Evolutionary conservation across 768 basidiomycete species (phyloP).

Genomic region (Lactarius tabidus): DNA sequence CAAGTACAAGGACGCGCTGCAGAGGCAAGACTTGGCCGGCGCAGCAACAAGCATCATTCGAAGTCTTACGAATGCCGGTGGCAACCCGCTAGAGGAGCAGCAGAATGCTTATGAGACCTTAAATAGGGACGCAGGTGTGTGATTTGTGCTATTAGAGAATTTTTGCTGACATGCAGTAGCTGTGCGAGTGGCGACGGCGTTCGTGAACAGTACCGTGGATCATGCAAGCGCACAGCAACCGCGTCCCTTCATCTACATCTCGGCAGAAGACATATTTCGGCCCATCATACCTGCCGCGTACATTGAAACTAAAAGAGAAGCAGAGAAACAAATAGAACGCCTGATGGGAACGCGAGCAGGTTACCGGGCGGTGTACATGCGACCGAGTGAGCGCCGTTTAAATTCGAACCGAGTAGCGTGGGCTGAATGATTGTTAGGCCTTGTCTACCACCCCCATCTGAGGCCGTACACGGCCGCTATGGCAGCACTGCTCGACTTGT

Average conservation of each 20-base stretch:
- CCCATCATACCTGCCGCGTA: conserved; percentile 84
- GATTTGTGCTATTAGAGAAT: conserved; percentile 12
- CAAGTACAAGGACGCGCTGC: conserved; percentile 73
- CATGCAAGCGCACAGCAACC: conserved; percentile 27
- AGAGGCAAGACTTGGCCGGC: conserved; percentile 51
- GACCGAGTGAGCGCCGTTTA: conserved; percentile 67
- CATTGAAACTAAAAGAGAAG: conserved; percentile 91
- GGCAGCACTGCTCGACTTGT: conserved; percentile 79
- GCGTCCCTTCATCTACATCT: conserved; percentile 88
- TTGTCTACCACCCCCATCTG: conserved; percentile 94
- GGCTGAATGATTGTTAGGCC: conserved; percentile 45
- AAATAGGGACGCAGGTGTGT: conserved; percentile 87
- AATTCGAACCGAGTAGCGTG: conserved; percentile 2
- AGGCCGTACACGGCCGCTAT: conserved; percentile 86
- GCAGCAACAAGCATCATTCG: conserved; percentile 47
- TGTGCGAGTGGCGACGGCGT: conserved; percentile 73
- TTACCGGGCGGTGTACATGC: conserved; percentile 75
- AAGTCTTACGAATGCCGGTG: conserved; percentile 35
- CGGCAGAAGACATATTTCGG: conserved; percentile 90
- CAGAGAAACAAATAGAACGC: conserved; percentile 65
- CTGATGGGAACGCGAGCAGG: conserved; percentile 42
- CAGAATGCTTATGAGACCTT: conserved; percentile 65
- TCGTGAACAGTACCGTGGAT: conserved; percentile 48
- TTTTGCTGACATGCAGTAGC: conserved; percentile 38
- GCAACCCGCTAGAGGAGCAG: conserved; percentile 56